These are phyloP conservation scores for Phyllosticta capitalensis DNA, from an alignment of 2,329 filamentous ascomycete genomes.

Conservation along the genomic window DNA sequence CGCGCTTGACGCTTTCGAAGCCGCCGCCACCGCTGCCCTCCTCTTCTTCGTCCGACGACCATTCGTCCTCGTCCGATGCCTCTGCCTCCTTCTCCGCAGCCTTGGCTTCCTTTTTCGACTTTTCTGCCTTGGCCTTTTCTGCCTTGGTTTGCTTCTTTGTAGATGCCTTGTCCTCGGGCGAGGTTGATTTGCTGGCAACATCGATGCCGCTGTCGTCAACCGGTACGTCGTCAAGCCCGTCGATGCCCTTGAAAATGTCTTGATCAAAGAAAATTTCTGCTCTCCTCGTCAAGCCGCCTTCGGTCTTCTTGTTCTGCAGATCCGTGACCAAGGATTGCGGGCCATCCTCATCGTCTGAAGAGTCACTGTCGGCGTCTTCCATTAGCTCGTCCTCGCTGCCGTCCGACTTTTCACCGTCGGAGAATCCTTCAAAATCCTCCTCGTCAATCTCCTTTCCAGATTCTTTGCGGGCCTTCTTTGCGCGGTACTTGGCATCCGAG, in stretches of 20 bases:
- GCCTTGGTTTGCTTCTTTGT: slow-evolving; percentile 14
- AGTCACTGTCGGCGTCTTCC: slow-evolving; percentile 53
- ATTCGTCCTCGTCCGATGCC: slow-evolving; percentile 17
- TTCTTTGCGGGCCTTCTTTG: slow-evolving; percentile 77
- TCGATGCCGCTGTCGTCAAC: slow-evolving; percentile 35
- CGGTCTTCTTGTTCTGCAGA: slow-evolving; percentile 45
- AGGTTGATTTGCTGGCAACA: slow-evolving; percentile 21
- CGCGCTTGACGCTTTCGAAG: slow-evolving; percentile 54
- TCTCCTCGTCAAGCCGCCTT: slow-evolving; percentile 64
- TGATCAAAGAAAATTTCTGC: slow-evolving; percentile 88
- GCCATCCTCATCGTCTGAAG: slow-evolving; percentile 46
- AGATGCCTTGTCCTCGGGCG: slow-evolving; percentile 15
- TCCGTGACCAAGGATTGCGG: slow-evolving; percentile 51
- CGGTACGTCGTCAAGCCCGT: slow-evolving; percentile 46
- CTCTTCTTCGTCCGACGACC: slow-evolving; percentile 22
- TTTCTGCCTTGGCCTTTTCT: slow-evolving; percentile 13
- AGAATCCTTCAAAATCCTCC: slow-evolving; percentile 81
- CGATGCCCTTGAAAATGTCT: slow-evolving; percentile 82
- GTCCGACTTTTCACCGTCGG: slow-evolving; percentile 49
- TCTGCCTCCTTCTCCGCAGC: neutral
- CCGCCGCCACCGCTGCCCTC: slow-evolving; percentile 21
- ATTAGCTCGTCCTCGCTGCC: slow-evolving; percentile 48
- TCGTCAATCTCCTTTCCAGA: slow-evolving; percentile 57
- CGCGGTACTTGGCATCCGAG: slow-evolving; percentile 75
- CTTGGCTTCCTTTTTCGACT: slow-evolving; percentile 11